Evolutionary conservation across 352 stramenopile species (phyloP).

Genomic region (Phytopythium aichiense): DNA sequence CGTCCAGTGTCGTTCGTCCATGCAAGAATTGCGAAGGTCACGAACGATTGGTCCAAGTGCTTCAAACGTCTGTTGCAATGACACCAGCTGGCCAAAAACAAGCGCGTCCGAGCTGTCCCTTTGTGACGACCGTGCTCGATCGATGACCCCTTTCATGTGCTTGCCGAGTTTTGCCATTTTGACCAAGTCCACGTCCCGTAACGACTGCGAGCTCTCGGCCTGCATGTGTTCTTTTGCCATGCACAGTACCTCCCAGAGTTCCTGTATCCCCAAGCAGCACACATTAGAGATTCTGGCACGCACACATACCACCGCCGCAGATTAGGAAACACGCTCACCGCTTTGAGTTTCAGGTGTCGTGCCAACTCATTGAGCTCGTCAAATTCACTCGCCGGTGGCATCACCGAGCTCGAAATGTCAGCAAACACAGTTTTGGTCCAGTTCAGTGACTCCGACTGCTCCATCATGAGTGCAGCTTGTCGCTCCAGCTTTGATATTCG

Average conservation of each 20-base stretch:
- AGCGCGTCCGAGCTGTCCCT: neutral
- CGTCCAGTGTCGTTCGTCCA: slow-evolving; percentile 64
- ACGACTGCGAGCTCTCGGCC: slow-evolving; percentile 24
- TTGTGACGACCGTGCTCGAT: neutral
- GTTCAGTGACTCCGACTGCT: neutral
- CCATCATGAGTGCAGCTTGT: neutral
- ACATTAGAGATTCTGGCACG: neutral
- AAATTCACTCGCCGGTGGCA: slow-evolving; percentile 17
- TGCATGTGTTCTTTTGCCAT: slow-evolving; percentile 41
- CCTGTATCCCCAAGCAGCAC: slow-evolving; percentile 12
- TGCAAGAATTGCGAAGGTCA: slow-evolving; percentile 51
- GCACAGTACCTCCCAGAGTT: slow-evolving; percentile 56
- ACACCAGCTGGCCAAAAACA: slow-evolving; percentile 33
- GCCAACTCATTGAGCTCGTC: slow-evolving; percentile 27
- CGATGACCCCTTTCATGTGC: slow-evolving; percentile 19
- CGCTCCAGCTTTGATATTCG: neutral
- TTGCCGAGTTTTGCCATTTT: slow-evolving; percentile 28
- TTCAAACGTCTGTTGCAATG: slow-evolving; percentile 37
- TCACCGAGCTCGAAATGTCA: slow-evolving; percentile 1
- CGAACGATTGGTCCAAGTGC: slow-evolving; percentile 47
- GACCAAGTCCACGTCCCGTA: slow-evolving; percentile 39
- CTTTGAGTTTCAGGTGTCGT: slow-evolving; percentile 44
- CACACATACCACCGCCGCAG: neutral
- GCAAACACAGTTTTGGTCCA: slow-evolving; percentile 7
- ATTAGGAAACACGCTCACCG: slow-evolving; percentile 11